Conservation (phyloP, 2,329 filamentous ascomycete genomes). For the Beauveria australis region DNA sequence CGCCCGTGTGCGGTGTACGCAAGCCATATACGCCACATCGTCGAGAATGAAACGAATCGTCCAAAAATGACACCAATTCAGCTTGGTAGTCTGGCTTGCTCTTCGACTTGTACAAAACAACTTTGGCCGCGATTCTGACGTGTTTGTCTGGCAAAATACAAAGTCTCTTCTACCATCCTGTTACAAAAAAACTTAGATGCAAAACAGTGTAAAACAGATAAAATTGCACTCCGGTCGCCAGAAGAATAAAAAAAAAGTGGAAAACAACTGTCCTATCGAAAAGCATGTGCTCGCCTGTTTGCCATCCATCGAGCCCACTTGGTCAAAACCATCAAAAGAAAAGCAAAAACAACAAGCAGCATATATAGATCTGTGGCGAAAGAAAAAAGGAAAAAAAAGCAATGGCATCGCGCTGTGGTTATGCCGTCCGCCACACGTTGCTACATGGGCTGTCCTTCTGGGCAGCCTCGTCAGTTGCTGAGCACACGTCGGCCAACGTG, state of each 20-base stretch:
- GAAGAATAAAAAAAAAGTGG: constrained; percentile 17
- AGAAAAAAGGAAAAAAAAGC: background rate
- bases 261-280: constrained; percentile 33
- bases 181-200: constrained; percentile 11
- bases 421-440: background rate
- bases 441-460: background rate
- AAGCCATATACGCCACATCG: too few species aligned
- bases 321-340: constrained; percentile 20
- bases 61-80: too few species aligned
- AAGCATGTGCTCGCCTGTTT: constrained; percentile 23
- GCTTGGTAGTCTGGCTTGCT: background rate
- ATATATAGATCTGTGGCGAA: constrained; percentile 6
- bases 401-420: background rate
- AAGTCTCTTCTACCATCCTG: background rate
- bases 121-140: background rate
- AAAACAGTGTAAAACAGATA: constrained; percentile 24
- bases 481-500: background rate
- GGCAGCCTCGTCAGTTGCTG: background rate
- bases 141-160: background rate
- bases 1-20: too few species aligned
- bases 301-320: constrained; percentile 28
- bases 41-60: too few species aligned
- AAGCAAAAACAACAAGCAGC: background rate
- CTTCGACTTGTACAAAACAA: too few species aligned
- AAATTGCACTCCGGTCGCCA: constrained; percentile 45